Conservation (phyloP, 2,329 filamentous ascomycete species). For the Ceratocystis alfenasii region DNA sequence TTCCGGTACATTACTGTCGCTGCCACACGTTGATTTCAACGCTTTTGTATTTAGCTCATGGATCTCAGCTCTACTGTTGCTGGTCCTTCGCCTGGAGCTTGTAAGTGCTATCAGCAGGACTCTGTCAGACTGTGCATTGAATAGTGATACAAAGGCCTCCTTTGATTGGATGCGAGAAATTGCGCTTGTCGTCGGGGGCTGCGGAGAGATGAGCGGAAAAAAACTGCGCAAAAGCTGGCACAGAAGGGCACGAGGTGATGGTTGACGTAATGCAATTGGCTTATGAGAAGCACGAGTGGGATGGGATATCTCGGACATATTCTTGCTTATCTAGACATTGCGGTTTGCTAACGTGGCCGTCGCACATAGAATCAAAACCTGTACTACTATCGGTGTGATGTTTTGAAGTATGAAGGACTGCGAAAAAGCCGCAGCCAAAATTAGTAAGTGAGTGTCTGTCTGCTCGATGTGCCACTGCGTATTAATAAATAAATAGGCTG, state of each 20-base stretch:
- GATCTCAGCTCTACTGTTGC: background rate
- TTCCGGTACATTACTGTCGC: background rate
- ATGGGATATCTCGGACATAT: background rate
- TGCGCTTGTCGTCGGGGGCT: slow-evolving; percentile 48
- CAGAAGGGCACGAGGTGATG: slow-evolving; percentile 41
- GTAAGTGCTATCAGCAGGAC: background rate
- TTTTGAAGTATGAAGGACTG: slow-evolving; percentile 38
- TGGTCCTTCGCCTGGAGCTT: background rate
- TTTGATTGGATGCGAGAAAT: slow-evolving; percentile 46
- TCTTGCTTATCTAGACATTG: background rate
- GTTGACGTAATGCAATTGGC: slow-evolving; percentile 43
- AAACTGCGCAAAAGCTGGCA: slow-evolving; percentile 41
- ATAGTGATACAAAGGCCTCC: slow-evolving; percentile 33
- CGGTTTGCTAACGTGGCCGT: slow-evolving; percentile 11
- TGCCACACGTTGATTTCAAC: background rate
- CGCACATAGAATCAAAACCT: slow-evolving; percentile 28
- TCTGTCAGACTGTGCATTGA: slow-evolving; percentile 21
- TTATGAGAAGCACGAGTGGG: slow-evolving; percentile 31
- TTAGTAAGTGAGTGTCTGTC: slow-evolving; percentile 26
- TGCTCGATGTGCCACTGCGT: background rate
- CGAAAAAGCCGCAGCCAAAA: slow-evolving; percentile 31
- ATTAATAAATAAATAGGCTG: background rate
- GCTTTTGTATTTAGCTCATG: background rate
- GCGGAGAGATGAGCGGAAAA: slow-evolving; percentile 46
- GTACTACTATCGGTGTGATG: slow-evolving; percentile 45